Conservation (phyloP, 108 stramenopile species). For the Nitzschia inconspicua region DNA sequence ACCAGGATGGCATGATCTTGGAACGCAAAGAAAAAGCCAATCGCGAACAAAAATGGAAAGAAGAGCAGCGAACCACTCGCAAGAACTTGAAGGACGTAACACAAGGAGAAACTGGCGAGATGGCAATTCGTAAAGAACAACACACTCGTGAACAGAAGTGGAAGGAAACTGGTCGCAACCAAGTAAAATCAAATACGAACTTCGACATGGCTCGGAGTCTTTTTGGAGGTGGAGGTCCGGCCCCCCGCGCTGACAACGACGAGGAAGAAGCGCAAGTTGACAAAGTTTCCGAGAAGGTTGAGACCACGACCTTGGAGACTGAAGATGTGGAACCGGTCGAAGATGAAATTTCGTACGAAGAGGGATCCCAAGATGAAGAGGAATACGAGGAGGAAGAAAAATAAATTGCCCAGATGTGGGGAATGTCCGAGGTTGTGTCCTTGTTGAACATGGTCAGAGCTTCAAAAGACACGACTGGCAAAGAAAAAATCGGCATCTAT, state of each 20-base stretch:
- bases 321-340: too few species aligned
- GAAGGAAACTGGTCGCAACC: conserved; percentile 25
- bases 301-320: too few species aligned
- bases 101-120: conserved; percentile 18
- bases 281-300: too few species aligned
- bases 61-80: not conserved
- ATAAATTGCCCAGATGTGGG: too few species aligned
- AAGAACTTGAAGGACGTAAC: conserved; percentile 26
- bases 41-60: not conserved
- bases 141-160: conserved; percentile 20
- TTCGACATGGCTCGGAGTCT: conserved; percentile 32
- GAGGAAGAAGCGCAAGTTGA: too few species aligned
- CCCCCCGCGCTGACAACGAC: not conserved
- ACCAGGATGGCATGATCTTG: conserved; percentile 14
- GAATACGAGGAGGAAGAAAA: too few species aligned
- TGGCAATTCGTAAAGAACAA: conserved; percentile 22
- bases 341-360: too few species aligned
- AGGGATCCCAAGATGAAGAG: too few species aligned
- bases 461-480: too few species aligned
- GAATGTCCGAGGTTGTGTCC: too few species aligned
- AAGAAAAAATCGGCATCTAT: too few species aligned
- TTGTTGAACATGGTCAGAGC: too few species aligned
- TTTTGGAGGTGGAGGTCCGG: conserved; percentile 24
- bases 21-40: not conserved
- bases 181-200: conserved; percentile 25